A percentile compares a stretch with the other conserved stretches of the same genome.
These are phyloP conservation scores for Stentor roeselii DNA, from an alignment of 73 alveolate species.

Conservation along the genomic window DNA sequence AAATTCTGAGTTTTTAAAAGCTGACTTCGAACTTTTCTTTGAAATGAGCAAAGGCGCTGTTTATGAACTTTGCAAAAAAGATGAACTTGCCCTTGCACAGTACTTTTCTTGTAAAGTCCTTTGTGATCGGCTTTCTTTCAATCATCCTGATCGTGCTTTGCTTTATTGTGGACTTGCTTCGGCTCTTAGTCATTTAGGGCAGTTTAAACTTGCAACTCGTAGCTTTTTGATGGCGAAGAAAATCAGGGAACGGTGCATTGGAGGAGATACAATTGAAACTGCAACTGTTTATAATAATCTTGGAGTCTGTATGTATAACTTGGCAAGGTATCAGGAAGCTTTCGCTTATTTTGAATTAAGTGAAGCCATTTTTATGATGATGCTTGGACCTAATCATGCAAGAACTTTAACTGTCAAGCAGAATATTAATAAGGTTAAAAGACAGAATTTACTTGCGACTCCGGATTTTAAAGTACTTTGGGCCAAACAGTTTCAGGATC, in stretches of 20 bases:
- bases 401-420: constrained; percentile 77
- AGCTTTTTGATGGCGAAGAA: constrained; percentile 88
- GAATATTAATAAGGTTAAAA: constrained; percentile 63
- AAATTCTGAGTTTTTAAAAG: constrained; percentile 43
- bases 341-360: constrained; percentile 81
- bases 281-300: constrained; percentile 97
- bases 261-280: constrained; percentile 98
- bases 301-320: constrained; percentile 89
- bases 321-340: constrained; percentile 82
- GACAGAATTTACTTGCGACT: constrained; percentile 36
- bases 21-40: constrained; percentile 80
- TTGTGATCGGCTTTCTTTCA: constrained; percentile 73
- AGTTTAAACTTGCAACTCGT: constrained; percentile 89
- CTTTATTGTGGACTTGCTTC: constrained; percentile 95
- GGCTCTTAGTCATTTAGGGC: constrained; percentile 88
- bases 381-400: constrained; percentile 83
- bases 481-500: constrained; percentile 76
- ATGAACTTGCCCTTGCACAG: constrained; percentile 84
- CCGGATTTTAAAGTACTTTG: constrained; percentile 71
- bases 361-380: constrained; percentile 73
- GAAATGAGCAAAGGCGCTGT: constrained; percentile 84
- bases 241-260: constrained; percentile 94
- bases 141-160: constrained; percentile 96
- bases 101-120: constrained; percentile 79
- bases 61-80: constrained; percentile 91